These are phyloP conservation scores for Populus euphratica DNA, from an alignment of 345 rosid species.

Conservation along the genomic window DNA sequence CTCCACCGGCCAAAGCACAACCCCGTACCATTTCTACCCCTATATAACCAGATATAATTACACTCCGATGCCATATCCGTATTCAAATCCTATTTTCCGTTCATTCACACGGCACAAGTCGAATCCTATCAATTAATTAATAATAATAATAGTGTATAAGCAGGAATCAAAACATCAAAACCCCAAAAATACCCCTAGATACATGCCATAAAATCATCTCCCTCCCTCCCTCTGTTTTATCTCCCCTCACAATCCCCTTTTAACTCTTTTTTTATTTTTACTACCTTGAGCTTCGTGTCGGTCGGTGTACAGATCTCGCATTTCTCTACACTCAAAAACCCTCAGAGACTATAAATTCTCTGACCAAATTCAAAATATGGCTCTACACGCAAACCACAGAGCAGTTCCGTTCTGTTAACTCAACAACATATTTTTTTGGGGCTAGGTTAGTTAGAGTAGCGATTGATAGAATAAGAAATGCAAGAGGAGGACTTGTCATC, in stretches of 20 bases:
- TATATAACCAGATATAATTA: neutral
- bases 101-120: neutral
- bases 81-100: neutral
- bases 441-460: neutral
- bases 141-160: neutral
- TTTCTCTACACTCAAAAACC: conserved; percentile 21
- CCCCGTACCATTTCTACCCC: neutral
- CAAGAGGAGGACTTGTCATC: neutral
- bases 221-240: neutral
- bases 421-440: neutral
- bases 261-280: neutral
- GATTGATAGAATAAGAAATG: neutral
- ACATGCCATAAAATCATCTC: conserved; percentile 32
- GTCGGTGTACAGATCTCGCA: conserved; percentile 63
- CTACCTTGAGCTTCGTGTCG: conserved; percentile 2
- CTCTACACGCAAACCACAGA: neutral
- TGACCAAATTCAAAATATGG: neutral
- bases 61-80: neutral
- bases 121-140: neutral
- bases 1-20: neutral
- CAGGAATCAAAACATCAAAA: neutral
- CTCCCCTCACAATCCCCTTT: conserved; percentile 15
- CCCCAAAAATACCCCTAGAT: conserved; percentile 25
- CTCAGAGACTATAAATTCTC: neutral
- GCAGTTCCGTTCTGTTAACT: neutral